These are phyloP conservation scores for Neckera pumila DNA, from an alignment of 225 moss, liverwort and hornwort genomes.

Conservation along the genomic window DNA sequence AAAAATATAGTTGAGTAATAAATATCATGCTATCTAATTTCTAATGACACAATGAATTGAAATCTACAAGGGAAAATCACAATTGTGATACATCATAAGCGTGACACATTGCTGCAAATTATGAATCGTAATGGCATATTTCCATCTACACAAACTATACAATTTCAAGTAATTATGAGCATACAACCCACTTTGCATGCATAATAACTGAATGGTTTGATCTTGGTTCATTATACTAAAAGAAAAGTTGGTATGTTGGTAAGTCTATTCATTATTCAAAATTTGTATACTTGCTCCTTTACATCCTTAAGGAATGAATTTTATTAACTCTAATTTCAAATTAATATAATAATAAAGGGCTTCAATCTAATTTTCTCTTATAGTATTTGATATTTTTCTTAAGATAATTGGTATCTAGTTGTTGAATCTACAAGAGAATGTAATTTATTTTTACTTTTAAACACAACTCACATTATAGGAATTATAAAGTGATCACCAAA, in stretches of 20 bases:
- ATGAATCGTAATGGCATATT: too few species aligned
- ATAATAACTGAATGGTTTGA: not conserved
- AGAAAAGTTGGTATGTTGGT: not conserved
- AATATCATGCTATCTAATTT: not conserved
- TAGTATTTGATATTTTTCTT: not conserved
- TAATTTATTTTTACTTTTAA: not conserved
- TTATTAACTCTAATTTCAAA: not conserved
- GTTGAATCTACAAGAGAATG: not conserved
- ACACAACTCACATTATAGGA: not conserved
- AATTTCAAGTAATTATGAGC: not conserved
- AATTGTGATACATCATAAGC: not conserved
- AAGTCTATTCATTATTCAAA: not conserved
- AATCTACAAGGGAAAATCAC: accelerated
- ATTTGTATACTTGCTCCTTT: not conserved
- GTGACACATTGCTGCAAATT: not conserved
- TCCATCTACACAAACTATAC: not conserved
- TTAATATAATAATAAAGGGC: not conserved
- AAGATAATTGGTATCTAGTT: not conserved
- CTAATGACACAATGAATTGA: not conserved
- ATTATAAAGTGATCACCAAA: not conserved
- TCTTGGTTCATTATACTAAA: not conserved
- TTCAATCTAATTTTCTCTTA: not conserved
- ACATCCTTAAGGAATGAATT: not conserved
- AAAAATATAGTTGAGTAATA: not conserved
- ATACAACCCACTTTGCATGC: not conserved